Conservation (phyloP, 225 moss, liverwort and hornwort species). For the Pleurozium schreberi region DNA sequence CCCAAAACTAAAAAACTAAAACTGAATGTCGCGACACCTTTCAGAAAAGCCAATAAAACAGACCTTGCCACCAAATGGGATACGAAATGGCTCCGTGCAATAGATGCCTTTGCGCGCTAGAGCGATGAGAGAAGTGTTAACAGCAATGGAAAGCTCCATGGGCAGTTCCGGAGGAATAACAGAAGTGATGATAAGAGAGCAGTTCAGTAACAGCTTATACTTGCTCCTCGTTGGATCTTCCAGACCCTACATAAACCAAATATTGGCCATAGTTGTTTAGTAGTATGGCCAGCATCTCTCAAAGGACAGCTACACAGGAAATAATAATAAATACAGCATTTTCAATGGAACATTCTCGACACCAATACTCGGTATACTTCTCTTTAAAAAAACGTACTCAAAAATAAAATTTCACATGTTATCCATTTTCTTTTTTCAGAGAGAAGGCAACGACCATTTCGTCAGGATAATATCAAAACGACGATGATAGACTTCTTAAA, state of each 20-base stretch:
- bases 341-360: not conserved
- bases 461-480: not conserved
- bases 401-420: not conserved
- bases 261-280: not conserved
- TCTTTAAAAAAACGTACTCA: not conserved
- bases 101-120: slow-evolving; percentile 87
- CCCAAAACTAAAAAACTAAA: not conserved
- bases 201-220: slow-evolving; percentile 89
- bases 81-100: slow-evolving; percentile 97
- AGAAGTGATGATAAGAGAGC: slow-evolving; percentile 91
- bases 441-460: not conserved
- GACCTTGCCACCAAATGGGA: slow-evolving; percentile 99
- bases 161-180: slow-evolving; percentile 98
- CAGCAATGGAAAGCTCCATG: slow-evolving; percentile 99
- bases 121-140: slow-evolving; percentile 93
- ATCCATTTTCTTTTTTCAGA: not conserved
- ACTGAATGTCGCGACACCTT: not conserved
- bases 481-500: not conserved
- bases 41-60: not conserved
- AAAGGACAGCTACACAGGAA: not conserved
- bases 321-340: not conserved
- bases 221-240: slow-evolving; percentile 97
- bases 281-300: not conserved
- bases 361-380: not conserved
- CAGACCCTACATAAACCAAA: slow-evolving; percentile 54